phyloP scores from a whole-genome alignment of 139 green algal species.

The Pleodorina starrii region DNA sequence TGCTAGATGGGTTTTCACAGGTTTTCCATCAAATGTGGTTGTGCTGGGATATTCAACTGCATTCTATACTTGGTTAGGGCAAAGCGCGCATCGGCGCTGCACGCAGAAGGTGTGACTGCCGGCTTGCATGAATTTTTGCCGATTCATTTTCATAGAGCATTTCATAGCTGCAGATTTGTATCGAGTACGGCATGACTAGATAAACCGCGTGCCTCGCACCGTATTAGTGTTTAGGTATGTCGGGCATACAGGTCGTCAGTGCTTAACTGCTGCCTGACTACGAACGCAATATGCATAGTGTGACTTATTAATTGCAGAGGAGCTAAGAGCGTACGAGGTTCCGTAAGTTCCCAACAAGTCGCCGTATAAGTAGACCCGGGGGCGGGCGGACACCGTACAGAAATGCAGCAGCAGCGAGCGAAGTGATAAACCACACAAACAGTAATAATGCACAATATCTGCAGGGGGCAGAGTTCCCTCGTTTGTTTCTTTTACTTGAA shows the following conservation, averaged over 20 bases:
- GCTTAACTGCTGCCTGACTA: not conserved
- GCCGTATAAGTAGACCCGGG: not conserved
- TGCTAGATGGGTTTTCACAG: too few species aligned
- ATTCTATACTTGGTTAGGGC: too few species aligned
- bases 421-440: not conserved
- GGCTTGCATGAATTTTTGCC: too few species aligned
- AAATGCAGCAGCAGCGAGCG: not conserved
- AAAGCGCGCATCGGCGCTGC: too few species aligned
- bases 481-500: not conserved
- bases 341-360: not conserved
- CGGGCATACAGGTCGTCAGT: not conserved
- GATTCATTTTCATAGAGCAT: too few species aligned
- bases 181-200: too few species aligned
- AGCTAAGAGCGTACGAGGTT: conserved; percentile 7
- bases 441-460: not conserved
- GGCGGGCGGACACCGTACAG: not conserved
- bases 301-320: too few species aligned
- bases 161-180: too few species aligned
- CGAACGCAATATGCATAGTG: not conserved
- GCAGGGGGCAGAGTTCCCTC: not conserved
- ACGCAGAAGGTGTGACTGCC: too few species aligned
- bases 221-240: not conserved
- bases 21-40: too few species aligned
- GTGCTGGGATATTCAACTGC: too few species aligned
- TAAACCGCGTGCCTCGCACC: too few species aligned